These are phyloP conservation scores for Phytophthora pseudosyringae DNA, from an alignment of 352 stramenopile species.

Conservation along the genomic window DNA sequence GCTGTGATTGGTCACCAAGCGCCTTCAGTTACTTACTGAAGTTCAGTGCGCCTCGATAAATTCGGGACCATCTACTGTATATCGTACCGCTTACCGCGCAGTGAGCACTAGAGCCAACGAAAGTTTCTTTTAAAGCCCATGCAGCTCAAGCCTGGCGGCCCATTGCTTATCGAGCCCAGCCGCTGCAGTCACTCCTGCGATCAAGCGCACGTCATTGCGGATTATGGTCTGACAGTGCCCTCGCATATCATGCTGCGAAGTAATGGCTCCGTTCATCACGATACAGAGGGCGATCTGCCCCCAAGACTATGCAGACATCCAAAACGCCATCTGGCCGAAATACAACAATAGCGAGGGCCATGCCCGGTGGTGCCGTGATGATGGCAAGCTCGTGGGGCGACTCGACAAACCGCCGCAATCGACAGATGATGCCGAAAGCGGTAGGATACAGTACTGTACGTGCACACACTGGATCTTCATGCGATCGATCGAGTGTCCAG, in stretches of 20 bases:
- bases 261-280: constrained; percentile 3
- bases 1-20: not conserved
- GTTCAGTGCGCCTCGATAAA: not conserved
- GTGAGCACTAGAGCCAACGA: too few species aligned
- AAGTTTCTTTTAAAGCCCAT: too few species aligned
- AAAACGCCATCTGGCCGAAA: not conserved
- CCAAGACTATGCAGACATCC: not conserved
- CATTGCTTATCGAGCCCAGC: not conserved
- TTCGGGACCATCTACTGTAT: not conserved
- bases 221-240: constrained; percentile 15
- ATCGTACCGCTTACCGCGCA: too few species aligned
- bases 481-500: not conserved
- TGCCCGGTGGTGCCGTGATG: constrained; percentile 5
- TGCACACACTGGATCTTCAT: constrained; percentile 17
- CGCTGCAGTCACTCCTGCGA: not conserved
- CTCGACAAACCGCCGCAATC: constrained; percentile 11
- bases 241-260: not conserved
- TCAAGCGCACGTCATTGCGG: constrained; percentile 15
- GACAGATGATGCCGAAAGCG: constrained; percentile 2
- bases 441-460: not conserved
- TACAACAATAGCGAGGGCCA: constrained; percentile 15
- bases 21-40: not conserved
- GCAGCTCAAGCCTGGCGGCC: not conserved
- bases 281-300: not conserved
- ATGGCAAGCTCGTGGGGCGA: constrained; percentile 3